These are phyloP conservation scores for Aspergillus flavus DNA, from an alignment of 2,329 filamentous ascomycete genomes.

Conservation along the genomic window DNA sequence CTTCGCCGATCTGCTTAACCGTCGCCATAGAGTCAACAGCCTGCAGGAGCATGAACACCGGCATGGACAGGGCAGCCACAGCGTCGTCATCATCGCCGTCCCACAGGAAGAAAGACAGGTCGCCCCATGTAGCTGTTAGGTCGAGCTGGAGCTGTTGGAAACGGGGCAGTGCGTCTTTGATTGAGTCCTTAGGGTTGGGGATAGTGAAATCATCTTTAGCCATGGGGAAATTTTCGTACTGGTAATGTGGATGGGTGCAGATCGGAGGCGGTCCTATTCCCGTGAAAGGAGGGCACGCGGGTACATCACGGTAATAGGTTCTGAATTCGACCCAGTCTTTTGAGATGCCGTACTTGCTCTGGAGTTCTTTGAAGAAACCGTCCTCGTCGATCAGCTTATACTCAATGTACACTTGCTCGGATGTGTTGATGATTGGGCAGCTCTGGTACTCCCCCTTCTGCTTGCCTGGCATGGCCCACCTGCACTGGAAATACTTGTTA, in stretches of 20 bases:
- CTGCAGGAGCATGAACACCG: conserved; percentile 13
- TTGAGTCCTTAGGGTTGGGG: conserved; percentile 6
- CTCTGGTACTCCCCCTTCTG: background rate
- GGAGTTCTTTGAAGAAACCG: background rate
- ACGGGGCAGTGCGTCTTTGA: background rate
- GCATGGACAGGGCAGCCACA: conserved; percentile 7
- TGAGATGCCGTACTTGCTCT: conserved; percentile 1
- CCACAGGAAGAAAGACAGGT: conserved; percentile 5
- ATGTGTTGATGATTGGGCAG: background rate
- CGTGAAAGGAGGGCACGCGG: background rate
- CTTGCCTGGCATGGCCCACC: background rate
- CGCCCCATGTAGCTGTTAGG: background rate
- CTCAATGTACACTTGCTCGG: background rate
- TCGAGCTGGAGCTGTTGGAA: background rate
- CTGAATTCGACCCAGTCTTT: background rate
- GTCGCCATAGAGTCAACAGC: conserved; percentile 13
- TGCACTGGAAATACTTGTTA: background rate
- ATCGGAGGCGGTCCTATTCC: background rate
- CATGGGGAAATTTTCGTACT: conserved; percentile 1
- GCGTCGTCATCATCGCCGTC: conserved; percentile 7
- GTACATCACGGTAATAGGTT: background rate
- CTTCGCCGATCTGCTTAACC: conserved; percentile 14
- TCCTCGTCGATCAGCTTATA: conserved; percentile 1
- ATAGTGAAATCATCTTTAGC: background rate
- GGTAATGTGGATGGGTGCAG: background rate